Evolutionary conservation across 2,329 filamentous ascomycete genomes (phyloP).

Genomic region (Metarhizium brunneum): DNA sequence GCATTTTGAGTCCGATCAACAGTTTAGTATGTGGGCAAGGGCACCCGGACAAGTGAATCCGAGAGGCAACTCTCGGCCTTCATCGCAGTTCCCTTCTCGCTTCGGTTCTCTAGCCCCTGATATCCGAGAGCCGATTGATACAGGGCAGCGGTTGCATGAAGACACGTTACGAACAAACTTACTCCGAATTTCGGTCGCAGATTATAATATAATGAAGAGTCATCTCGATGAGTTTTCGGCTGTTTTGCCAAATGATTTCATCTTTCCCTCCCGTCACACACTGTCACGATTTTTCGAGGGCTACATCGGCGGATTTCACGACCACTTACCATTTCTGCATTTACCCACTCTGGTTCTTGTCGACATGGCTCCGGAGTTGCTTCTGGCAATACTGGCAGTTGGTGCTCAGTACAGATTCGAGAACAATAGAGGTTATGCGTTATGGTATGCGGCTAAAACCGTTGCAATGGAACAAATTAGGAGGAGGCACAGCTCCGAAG

Average conservation of each 20-base stretch:
- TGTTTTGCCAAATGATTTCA: constrained; percentile 52
- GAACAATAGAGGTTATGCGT: constrained; percentile 45
- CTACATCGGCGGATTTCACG: constrained; percentile 58
- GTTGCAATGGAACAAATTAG: constrained; percentile 51
- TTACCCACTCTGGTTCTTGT: constrained; percentile 55
- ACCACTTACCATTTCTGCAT: constrained; percentile 52
- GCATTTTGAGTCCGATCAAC: constrained; percentile 44
- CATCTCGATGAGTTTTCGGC: constrained; percentile 53
- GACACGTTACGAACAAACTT: constrained; percentile 22
- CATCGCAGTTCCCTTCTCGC: constrained; percentile 44
- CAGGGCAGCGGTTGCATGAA: constrained; percentile 16
- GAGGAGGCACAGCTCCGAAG: constrained; percentile 45
- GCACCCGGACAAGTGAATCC: constrained; percentile 27
- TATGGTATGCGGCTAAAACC: constrained; percentile 53
- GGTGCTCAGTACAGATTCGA: constrained; percentile 59
- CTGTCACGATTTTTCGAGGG: constrained; percentile 60
- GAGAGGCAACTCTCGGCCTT: constrained; percentile 35
- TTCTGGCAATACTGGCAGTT: constrained; percentile 58
- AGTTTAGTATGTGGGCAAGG: constrained; percentile 42
- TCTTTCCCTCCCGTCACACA: constrained; percentile 60
- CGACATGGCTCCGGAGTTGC: constrained; percentile 57
- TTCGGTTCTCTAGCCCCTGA: constrained; percentile 47
- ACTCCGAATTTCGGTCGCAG: constrained; percentile 43
- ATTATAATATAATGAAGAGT: constrained; percentile 46
- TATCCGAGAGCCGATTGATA: constrained; percentile 29